phyloP scores from a whole-genome alignment of 345 rosid genomes.

The Gossypium mustelinum region DNA sequence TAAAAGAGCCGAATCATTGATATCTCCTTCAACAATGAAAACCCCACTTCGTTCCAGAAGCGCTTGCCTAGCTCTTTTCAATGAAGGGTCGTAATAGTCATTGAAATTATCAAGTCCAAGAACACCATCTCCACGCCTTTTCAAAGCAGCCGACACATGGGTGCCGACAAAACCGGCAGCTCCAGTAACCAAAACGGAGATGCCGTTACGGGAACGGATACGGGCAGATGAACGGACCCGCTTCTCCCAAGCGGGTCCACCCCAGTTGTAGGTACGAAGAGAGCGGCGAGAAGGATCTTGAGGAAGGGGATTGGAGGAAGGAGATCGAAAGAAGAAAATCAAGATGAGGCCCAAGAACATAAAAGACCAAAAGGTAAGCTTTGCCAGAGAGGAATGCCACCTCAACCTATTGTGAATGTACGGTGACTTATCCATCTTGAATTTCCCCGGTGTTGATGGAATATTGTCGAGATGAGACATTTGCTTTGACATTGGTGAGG shows the following conservation, averaged over 20 bases:
- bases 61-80: conserved; percentile 78
- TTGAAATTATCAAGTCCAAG: conserved; percentile 88
- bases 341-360: conserved; percentile 68
- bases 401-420: conserved; percentile 51
- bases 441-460: conserved; percentile 91
- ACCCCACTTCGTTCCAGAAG: conserved; percentile 73
- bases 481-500: conserved; percentile 36
- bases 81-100: conserved; percentile 77
- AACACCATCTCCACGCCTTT: conserved; percentile 93
- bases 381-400: conserved; percentile 70
- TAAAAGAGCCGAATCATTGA: conserved; percentile 65
- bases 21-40: conserved; percentile 84
- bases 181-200: conserved; percentile 87
- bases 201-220: conserved; percentile 56
- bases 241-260: conserved; percentile 80
- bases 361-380: conserved; percentile 81
- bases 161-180: conserved; percentile 96
- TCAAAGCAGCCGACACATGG: conserved; percentile 74
- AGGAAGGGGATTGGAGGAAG: conserved; percentile 43
- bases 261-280: conserved; percentile 71
- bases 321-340: conserved; percentile 81
- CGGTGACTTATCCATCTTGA: conserved; percentile 93
- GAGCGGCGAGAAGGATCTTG: conserved; percentile 86
- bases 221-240: conserved; percentile 62
- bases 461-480: conserved; percentile 83